phyloP scores from a whole-genome alignment of 306 rosid genomes.

The Pueraria montana region DNA sequence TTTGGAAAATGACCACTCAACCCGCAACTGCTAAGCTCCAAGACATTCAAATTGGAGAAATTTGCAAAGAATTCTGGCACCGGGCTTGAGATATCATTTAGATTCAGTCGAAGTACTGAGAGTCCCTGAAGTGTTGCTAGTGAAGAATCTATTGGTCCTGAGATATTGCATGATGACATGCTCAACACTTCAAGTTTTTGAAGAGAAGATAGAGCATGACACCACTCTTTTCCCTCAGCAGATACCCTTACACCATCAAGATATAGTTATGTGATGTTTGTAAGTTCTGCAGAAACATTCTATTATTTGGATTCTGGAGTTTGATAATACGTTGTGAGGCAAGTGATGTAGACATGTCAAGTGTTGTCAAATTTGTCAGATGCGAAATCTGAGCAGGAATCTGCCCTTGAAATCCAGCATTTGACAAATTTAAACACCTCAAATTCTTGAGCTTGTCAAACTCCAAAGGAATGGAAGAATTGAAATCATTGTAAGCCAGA shows the following conservation, averaged over 20 bases:
- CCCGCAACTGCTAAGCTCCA: constrained; percentile 9
- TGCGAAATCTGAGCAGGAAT: constrained; percentile 47
- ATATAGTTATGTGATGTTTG: constrained; percentile 40
- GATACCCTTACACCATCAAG: constrained; percentile 58
- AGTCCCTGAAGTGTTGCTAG: constrained; percentile 14
- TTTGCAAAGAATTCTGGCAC: constrained; percentile 39
- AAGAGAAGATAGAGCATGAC: constrained; percentile 41
- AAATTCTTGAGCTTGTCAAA: constrained; percentile 37
- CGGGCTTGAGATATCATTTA: constrained; percentile 33
- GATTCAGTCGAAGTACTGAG: constrained; percentile 1
- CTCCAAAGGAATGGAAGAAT: constrained; percentile 38
- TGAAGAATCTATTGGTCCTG: constrained; percentile 52
- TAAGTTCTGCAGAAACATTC: constrained; percentile 45
- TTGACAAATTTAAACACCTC: constrained; percentile 40
- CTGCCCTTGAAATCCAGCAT: constrained; percentile 47
- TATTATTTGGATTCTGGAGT: constrained; percentile 41
- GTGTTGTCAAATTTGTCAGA: constrained; percentile 44
- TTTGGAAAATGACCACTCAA: constrained; percentile 38
- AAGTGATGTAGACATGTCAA: constrained; percentile 36
- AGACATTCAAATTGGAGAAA: constrained; percentile 32
- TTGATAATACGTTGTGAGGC: neutral
- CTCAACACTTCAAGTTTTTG: constrained; percentile 40
- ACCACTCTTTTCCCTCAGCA: constrained; percentile 55
- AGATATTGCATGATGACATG: constrained; percentile 44
- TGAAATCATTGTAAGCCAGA: constrained; percentile 41